phyloP scores from a whole-genome alignment of 1,284 basidiomycete genomes.

The Cryptococcus sp. region DNA sequence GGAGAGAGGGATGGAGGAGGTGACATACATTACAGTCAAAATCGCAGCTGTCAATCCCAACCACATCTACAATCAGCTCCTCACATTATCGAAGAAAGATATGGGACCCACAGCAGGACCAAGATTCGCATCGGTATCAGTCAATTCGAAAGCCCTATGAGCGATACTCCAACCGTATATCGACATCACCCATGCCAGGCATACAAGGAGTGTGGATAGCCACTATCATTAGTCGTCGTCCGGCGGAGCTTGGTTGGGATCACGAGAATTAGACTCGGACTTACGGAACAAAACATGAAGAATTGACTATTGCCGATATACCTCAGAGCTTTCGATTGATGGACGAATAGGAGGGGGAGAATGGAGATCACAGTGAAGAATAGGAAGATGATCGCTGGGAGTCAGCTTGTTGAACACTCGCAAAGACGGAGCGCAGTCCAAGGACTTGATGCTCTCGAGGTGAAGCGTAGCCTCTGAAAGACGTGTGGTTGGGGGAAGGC shows the following conservation, averaged over 20 bases:
- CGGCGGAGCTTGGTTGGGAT: neutral
- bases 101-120: constrained; percentile 31
- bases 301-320: constrained; percentile 36
- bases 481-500: no score
- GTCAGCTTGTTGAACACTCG: constrained; percentile 3
- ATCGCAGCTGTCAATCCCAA: constrained; percentile 38
- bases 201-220: constrained; percentile 19
- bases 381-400: constrained; percentile 31
- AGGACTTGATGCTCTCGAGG: no score
- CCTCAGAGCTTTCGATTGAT: constrained; percentile 31
- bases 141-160: constrained; percentile 27
- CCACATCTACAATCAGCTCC: constrained; percentile 31
- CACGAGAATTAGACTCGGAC: constrained; percentile 5
- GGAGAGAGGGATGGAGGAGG: neutral
- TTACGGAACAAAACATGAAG: constrained; percentile 31
- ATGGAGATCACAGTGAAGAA: constrained; percentile 39
- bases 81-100: neutral
- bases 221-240: constrained; percentile 6
- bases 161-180: constrained; percentile 46
- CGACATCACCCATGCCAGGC: constrained; percentile 34
- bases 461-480: no score
- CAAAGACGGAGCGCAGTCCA: neutral
- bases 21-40: constrained; percentile 32
- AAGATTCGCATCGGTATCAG: constrained; percentile 16
- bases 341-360: constrained; percentile 39